Evolutionary conservation across 1,139 yeast genomes (phyloP).

Genomic region (Hyphopichia pseudoburtonii): DNA sequence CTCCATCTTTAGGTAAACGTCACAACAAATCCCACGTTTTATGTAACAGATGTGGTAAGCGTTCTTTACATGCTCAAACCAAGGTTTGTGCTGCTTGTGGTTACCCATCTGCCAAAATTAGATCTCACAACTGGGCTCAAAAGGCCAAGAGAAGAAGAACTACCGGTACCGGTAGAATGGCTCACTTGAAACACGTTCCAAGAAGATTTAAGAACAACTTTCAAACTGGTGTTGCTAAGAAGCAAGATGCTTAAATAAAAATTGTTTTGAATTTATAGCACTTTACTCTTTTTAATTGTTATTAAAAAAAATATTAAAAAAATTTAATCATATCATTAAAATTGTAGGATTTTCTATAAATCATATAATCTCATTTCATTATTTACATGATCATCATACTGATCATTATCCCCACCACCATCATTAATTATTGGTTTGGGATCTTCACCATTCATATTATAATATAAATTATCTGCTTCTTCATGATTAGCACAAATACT

Average conservation of each 20-base stretch:
- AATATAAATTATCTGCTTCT: slow-evolving; percentile 74
- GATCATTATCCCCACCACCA: neutral
- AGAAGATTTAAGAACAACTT: slow-evolving; percentile 99
- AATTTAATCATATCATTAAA: too few relatives aligned
- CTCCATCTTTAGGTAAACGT: slow-evolving; percentile 99
- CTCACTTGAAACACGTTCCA: slow-evolving; percentile 93
- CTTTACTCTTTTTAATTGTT: too few relatives aligned
- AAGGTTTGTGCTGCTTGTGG: slow-evolving; percentile 99
- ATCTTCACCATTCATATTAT: slow-evolving; percentile 55
- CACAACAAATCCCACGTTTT: slow-evolving; percentile 99
- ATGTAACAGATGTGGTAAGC: slow-evolving; percentile 99
- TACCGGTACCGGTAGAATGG: slow-evolving; percentile 99
- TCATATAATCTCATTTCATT: slow-evolving; percentile 1
- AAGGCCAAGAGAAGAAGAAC: slow-evolving; percentile 99
- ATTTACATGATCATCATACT: neutral
- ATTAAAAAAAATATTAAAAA: slow-evolving; percentile 6
- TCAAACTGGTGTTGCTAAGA: slow-evolving; percentile 83
- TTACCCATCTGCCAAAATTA: slow-evolving; percentile 99
- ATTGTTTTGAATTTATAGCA: too few relatives aligned
- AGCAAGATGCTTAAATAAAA: slow-evolving; percentile 42
- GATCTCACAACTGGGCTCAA: slow-evolving; percentile 98
- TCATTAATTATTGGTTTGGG: slow-evolving; percentile 1
- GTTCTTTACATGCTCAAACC: slow-evolving; percentile 99
- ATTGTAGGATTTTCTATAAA: too few relatives aligned
- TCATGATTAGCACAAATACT: slow-evolving; percentile 71